Percentiles rank a stretch among this genome's conserved stretches.
Evolutionary conservation across 2,329 filamentous ascomycete genomes (phyloP).

Genomic region (Microdochium paspali): DNA sequence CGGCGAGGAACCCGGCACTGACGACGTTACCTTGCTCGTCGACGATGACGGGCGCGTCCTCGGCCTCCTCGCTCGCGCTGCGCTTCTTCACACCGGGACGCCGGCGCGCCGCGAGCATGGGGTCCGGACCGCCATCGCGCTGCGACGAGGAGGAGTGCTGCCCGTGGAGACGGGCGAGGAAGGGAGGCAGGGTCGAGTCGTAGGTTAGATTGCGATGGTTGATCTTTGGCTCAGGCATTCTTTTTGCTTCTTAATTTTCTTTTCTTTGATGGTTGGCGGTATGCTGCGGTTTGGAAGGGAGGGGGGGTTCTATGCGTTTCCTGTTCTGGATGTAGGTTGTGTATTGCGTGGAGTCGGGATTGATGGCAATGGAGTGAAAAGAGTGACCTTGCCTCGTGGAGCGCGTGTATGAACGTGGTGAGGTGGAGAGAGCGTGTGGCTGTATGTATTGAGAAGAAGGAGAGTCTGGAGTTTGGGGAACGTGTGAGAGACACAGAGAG

Average conservation of each 20-base stretch:
- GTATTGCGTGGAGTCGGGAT: too few species aligned
- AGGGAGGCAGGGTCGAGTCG: constrained; percentile 48
- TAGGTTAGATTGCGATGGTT: constrained; percentile 64
- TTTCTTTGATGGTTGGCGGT: background rate
- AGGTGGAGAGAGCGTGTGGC: too few species aligned
- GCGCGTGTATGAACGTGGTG: too few species aligned
- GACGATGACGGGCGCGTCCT: constrained; percentile 68
- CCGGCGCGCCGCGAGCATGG: constrained; percentile 37
- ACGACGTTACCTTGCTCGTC: constrained; percentile 63
- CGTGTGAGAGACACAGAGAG: too few species aligned
- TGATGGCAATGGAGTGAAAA: too few species aligned
- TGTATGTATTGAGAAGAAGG: too few species aligned
- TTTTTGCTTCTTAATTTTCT: constrained; percentile 3
- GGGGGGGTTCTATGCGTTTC: too few species aligned
- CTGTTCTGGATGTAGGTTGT: too few species aligned
- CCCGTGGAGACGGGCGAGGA: constrained; percentile 47
- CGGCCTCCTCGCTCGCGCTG: constrained; percentile 59
- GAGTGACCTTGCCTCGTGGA: too few species aligned
- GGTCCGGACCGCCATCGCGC: constrained; percentile 40
- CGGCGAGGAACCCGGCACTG: constrained; percentile 20
- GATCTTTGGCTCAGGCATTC: constrained; percentile 38
- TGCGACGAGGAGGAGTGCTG: constrained; percentile 36
- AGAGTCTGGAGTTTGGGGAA: too few species aligned
- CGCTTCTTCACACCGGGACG: constrained; percentile 40
- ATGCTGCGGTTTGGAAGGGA: too few species aligned